phyloP scores from a whole-genome alignment of 2,329 filamentous ascomycete genomes.

The Stenocarpella maydis region DNA sequence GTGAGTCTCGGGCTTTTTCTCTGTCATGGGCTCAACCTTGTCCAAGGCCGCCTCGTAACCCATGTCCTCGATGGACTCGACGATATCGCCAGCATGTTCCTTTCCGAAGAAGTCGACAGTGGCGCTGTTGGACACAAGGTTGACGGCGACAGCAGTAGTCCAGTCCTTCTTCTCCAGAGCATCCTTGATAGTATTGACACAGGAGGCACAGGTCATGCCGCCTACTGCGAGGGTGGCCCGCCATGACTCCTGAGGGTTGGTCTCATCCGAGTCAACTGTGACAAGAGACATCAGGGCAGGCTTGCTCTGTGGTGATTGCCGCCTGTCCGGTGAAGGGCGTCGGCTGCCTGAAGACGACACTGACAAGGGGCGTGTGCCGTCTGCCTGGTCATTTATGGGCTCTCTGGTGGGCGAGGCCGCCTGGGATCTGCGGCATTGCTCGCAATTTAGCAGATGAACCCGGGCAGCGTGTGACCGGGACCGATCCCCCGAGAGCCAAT shows the following conservation, averaged over 20 bases:
- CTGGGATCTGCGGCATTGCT: conserved; percentile 48
- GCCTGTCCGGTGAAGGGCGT: not conserved
- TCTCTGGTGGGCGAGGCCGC: conserved; percentile 24
- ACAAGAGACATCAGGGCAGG: conserved; percentile 41
- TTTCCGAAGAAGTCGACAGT: conserved; percentile 62
- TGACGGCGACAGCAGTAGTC: conserved; percentile 67
- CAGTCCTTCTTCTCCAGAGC: conserved; percentile 66
- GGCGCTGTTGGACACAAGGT: conserved; percentile 73
- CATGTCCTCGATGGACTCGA: conserved; percentile 65
- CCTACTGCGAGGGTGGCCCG: conserved; percentile 66
- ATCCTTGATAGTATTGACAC: conserved; percentile 68
- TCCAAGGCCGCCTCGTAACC: conserved; percentile 73
- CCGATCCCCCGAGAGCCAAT: conserved; percentile 40
- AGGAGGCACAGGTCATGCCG: conserved; percentile 79
- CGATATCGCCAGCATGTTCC: conserved; percentile 55
- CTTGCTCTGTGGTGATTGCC: not conserved
- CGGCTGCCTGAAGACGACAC: conserved; percentile 2
- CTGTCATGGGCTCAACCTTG: conserved; percentile 51
- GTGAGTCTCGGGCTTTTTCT: conserved; percentile 41
- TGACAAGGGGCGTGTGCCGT: not conserved
- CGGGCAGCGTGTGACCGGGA: conserved; percentile 36
- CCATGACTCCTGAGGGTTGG: conserved; percentile 49
- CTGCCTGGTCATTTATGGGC: not conserved
- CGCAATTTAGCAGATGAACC: conserved; percentile 54
- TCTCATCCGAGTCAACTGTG: conserved; percentile 46